These are phyloP conservation scores for Colletotrichum paranaense DNA, from an alignment of 2,329 filamentous ascomycete genomes.

Conservation along the genomic window DNA sequence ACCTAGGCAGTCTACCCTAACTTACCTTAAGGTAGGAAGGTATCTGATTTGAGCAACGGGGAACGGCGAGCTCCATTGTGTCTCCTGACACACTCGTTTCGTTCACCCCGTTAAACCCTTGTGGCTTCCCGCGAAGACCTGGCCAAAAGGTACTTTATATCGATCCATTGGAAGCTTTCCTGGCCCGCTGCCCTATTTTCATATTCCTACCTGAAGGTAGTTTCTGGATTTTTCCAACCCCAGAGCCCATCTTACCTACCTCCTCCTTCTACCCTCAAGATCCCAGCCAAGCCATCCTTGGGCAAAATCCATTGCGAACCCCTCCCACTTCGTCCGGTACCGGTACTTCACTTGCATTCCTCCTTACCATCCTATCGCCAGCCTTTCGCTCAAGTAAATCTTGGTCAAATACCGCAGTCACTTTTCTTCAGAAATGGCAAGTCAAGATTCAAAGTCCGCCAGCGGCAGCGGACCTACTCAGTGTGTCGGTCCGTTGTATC, in stretches of 20 bases:
- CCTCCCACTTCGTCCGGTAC: background rate
- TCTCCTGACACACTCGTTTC: slow-evolving; percentile 20
- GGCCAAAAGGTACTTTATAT: slow-evolving; percentile 2
- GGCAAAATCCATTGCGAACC: background rate
- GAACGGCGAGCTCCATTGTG: slow-evolving; percentile 31
- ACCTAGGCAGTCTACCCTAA: background rate
- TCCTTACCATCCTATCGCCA: background rate
- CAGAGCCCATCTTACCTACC: background rate
- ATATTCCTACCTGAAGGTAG: background rate
- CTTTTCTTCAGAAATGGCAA: slow-evolving; percentile 7
- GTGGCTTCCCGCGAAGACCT: background rate
- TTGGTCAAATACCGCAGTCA: background rate
- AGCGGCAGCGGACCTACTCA: slow-evolving; percentile 55
- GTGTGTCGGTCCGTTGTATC: slow-evolving; percentile 84
- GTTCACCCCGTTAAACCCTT: background rate
- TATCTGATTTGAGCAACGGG: slow-evolving; percentile 1
- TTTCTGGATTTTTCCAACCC: background rate
- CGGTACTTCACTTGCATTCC: background rate
- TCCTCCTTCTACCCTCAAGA: background rate
- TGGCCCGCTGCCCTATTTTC: background rate
- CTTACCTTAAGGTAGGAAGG: too few relatives aligned
- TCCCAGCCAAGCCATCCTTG: background rate
- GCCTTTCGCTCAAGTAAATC: background rate
- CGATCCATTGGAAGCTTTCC: background rate
- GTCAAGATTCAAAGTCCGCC: slow-evolving; percentile 20